Base-by-base conservation (phyloP, 1,284 basidiomycete genomes). In the Malassezia pachydermatis region DNA sequence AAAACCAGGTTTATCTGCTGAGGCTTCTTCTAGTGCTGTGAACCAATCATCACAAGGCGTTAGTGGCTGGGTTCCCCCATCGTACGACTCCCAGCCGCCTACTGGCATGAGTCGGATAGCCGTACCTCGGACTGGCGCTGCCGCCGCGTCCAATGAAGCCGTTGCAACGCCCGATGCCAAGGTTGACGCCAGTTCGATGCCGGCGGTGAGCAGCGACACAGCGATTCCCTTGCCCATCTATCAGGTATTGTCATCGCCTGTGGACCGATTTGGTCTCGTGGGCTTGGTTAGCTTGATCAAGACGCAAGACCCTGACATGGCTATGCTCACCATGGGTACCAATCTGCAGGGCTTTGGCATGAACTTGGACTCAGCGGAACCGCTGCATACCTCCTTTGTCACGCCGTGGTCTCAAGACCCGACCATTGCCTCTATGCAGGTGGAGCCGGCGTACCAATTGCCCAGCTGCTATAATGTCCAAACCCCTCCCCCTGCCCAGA, bases 401-500 rank as follows among this genome's bases (percentile, higher is more conserved):
- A 94, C 90, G 47, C 92, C 92, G 40, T 96, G 89, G 89, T 82
- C 88, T 51, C 87, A 89, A 72, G 84, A 86, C 63, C 82, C 82
- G 45, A 83, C 84, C 44, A 82, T 84, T 54, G 82, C 82, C 65
- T 79, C 80, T 32, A 82, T 87, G 55, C 87, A 94, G 70, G 86
- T 92, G 7, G 85, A 76, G 60, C 74, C 75, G 20, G 74, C 90
- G 68, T 96, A 85, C 70, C 84, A 87, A 62, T 78, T 95, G 49
- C 92, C 92, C 14, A 77, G 81, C 39, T 96, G 90, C 75, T 96
- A 96, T 69, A 88, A 84, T 70, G 90, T 96, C 34, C 84, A 88
- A 61, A 83, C 92, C 27, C 85, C 87, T 23, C 82, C 88, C 39
- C 85, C 87, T 32, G 86, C 88, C 5, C 84, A 87, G 52, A 80